Evolutionary conservation across 495 filamentous ascomycete species (phyloP), one percentile per base, ranked within the genome.

Genomic region (Xylaria sp.): DNA sequence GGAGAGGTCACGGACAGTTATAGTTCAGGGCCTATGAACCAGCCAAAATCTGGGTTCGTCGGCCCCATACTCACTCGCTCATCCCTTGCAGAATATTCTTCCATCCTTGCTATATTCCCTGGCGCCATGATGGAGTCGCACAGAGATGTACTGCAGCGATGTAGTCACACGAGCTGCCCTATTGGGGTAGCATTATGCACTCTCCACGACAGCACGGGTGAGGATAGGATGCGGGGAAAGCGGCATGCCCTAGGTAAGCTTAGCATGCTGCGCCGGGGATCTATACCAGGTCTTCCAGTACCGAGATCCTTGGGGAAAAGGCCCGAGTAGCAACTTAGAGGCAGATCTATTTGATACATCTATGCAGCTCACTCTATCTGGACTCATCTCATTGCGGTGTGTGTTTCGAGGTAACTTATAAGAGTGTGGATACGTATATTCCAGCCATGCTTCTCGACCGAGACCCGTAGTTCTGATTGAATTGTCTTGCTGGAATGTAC

Each of bases 171-270:
- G 59, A 71, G 67, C 52, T 74, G 61, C 73, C 70, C 57, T 66
- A 70, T 68, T 46, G 53, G 52, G 64, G 48, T 67, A 67, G 48
- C 46, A 55, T 67, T 24, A 48, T 70, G 52, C 57, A 37, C 71
- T 55, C 55, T 69, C 63, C 67, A 65, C 29, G 24, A n/a, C 37
- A n/a, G 35, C 35, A 61, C 11, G 8, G 2, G 59, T 11, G n/a
- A 21, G 59, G 21, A 76, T 46, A 41, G 48, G 52, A 71, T 76
- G 70, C 71, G 73, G 75, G 75, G 73, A 46, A 71, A 8, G 37
- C 5, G 19, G 17, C 11, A 31, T 55, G 24, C n/a, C 46, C 7
- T 29, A 55, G 24, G 26, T 55, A 5, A 55, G 26, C 52, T 31
- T 55, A 55, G 59, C 58, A 61, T 61, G 58, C 58, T 35, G 33